Evolutionary conservation across 2,329 filamentous ascomycete genomes (phyloP).

Genomic region (Colletotrichum sp.): DNA sequence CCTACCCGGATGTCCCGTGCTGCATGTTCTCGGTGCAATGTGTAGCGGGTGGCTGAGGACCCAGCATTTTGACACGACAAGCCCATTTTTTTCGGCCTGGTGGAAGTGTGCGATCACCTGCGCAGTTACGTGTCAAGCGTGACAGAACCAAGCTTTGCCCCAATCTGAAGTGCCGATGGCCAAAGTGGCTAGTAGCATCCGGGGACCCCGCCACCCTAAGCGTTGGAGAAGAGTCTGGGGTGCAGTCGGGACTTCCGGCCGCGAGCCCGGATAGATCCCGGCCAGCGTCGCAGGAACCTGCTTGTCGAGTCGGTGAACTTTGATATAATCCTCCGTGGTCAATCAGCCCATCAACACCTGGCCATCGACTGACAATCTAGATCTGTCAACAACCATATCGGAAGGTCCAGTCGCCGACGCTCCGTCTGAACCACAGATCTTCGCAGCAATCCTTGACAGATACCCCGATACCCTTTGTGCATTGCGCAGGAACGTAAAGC

Average conservation of each 20-base stretch:
- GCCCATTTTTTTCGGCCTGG: background rate
- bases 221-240: slow-evolving; percentile 11
- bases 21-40: background rate
- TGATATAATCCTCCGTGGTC: slow-evolving; percentile 10
- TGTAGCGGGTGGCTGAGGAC: background rate
- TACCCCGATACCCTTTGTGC: background rate
- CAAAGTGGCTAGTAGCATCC: slow-evolving; percentile 4
- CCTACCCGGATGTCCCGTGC: background rate
- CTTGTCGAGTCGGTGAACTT: slow-evolving; percentile 4
- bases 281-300: background rate
- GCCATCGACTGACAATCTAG: background rate
- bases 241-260: slow-evolving; percentile 14
- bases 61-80: background rate
- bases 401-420: slow-evolving; percentile 2
- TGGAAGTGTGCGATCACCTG: background rate
- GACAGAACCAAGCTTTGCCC: background rate
- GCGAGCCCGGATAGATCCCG: slow-evolving; percentile 4
- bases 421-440: background rate
- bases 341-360: background rate
- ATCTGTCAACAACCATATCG: background rate
- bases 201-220: slow-evolving; percentile 9
- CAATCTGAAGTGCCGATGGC: background rate
- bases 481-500: slow-evolving; percentile 7
- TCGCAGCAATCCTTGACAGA: background rate
- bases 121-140: background rate